Percentiles rank a stretch among this genome's conserved stretches.
Conservation (phyloP, 371 early-diverging fungal species). For the Mucor piriformis region DNA sequence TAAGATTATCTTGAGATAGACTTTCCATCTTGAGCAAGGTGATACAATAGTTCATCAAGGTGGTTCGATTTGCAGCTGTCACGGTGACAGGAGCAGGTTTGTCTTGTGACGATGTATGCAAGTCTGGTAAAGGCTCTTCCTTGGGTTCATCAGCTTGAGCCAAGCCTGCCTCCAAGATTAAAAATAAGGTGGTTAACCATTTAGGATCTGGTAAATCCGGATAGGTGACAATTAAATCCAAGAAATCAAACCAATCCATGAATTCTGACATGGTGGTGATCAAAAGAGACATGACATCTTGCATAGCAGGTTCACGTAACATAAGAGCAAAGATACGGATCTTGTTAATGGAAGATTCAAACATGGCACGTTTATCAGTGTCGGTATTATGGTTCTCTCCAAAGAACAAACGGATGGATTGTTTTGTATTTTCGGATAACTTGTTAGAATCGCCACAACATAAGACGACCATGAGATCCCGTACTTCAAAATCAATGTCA, state of each 20-base stretch:
- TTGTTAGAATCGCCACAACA: slow-evolving; percentile 13
- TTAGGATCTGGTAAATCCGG: slow-evolving; percentile 30
- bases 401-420: slow-evolving; percentile 13
- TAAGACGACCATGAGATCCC: slow-evolving; percentile 48
- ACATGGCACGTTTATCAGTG: slow-evolving; percentile 3
- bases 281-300: slow-evolving; percentile 23
- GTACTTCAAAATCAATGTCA: slow-evolving; percentile 63
- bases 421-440: slow-evolving; percentile 3
- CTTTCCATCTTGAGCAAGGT: slow-evolving; percentile 41
- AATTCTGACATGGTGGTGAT: slow-evolving; percentile 31
- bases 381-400: neutral
- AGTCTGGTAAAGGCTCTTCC: neutral
- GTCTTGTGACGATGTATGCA: neutral
- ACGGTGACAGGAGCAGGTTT: slow-evolving; percentile 15
- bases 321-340: slow-evolving; percentile 67
- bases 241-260: slow-evolving; percentile 26
- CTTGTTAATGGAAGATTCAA: slow-evolving; percentile 17
- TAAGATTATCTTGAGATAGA: slow-evolving; percentile 44
- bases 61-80: slow-evolving; percentile 5
- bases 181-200: slow-evolving; percentile 63
- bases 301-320: slow-evolving; percentile 55
- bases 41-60: slow-evolving; percentile 33
- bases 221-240: slow-evolving; percentile 13
- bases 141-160: slow-evolving; percentile 61
- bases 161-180: slow-evolving; percentile 61